Evolutionary conservation across 257 asterid genomes (phyloP).

Genomic region (Hygrophila difformis): DNA sequence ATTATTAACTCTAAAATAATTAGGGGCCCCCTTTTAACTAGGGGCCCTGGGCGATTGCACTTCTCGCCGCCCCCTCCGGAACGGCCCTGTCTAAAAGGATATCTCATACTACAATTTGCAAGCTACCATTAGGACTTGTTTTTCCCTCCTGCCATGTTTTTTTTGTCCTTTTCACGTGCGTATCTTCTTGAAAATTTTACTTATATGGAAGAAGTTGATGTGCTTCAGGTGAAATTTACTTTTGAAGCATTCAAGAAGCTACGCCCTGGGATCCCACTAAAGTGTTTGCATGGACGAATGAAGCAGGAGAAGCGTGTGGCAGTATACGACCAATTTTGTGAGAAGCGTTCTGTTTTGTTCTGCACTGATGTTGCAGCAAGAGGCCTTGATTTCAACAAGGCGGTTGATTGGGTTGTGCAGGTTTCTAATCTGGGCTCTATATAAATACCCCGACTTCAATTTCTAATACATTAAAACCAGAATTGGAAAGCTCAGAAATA

Average conservation of each 20-base stretch:
- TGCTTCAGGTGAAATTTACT: constrained; percentile 66
- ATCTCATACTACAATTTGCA: too few relatives aligned
- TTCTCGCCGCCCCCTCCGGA: too few relatives aligned
- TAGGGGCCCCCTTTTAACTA: too few relatives aligned
- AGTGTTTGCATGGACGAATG: constrained; percentile 88
- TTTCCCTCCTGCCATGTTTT: not conserved
- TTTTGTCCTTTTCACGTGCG: not conserved
- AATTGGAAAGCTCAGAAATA: not conserved
- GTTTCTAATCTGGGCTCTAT: constrained; percentile 10
- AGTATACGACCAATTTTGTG: constrained; percentile 73
- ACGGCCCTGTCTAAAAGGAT: too few relatives aligned
- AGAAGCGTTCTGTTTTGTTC: constrained; percentile 58
- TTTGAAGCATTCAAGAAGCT: constrained; percentile 86
- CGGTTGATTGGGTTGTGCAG: constrained; percentile 77
- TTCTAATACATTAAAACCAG: not conserved
- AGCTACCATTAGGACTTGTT: too few relatives aligned
- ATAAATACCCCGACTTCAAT: not conserved
- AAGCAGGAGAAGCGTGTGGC: constrained; percentile 77
- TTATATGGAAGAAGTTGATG: constrained; percentile 15
- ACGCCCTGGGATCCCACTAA: constrained; percentile 89
- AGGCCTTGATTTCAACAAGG: constrained; percentile 91
- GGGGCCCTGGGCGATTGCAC: too few relatives aligned
- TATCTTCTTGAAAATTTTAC: constrained; percentile 6
- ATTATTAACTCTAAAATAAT: too few relatives aligned
- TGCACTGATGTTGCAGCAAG: constrained; percentile 90